These are phyloP conservation scores for Penicillium cinerascens DNA, from an alignment of 495 filamentous ascomycete genomes.

Conservation along the genomic window DNA sequence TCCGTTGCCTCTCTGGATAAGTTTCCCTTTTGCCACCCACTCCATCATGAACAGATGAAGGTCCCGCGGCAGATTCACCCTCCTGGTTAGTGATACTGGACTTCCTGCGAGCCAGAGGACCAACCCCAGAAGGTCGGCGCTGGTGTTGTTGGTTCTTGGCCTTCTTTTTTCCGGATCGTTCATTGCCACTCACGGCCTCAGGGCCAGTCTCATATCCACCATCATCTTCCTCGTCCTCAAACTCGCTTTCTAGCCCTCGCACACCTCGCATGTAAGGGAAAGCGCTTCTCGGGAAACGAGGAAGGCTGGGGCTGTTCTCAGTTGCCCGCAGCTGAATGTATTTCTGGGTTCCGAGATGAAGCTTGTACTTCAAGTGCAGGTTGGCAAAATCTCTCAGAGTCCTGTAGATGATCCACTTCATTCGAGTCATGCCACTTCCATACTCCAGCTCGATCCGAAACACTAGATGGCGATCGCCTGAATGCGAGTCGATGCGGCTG, in stretches of 20 bases:
- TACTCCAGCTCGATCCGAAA: conserved; percentile 96
- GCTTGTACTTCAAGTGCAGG: conserved; percentile 86
- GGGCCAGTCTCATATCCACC: conserved; percentile 55
- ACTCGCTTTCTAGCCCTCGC: conserved; percentile 70
- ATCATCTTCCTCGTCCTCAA: conserved; percentile 79
- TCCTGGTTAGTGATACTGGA: conserved; percentile 52
- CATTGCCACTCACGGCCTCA: conserved; percentile 56
- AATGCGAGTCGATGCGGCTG: conserved; percentile 59
- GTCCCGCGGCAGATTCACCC: conserved; percentile 38
- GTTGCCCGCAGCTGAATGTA: conserved; percentile 61
- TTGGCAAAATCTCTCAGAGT: conserved; percentile 87
- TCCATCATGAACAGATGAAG: conserved; percentile 44
- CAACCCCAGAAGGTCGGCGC: conserved; percentile 50
- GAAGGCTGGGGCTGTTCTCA: conserved; percentile 57
- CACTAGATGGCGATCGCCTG: conserved; percentile 75
- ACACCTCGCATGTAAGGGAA: conserved; percentile 87
- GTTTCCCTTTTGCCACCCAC: conserved; percentile 46
- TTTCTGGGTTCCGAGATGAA: conserved; percentile 75
- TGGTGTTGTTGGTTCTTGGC: conserved; percentile 43
- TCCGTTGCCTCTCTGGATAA: conserved; percentile 69
- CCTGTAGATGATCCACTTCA: conserved; percentile 94
- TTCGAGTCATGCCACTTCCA: conserved; percentile 87
- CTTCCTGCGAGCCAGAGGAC: conserved; percentile 47
- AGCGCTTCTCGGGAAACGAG: conserved; percentile 83
- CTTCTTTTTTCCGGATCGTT: conserved; percentile 52